Evolutionary conservation across 2,329 filamentous ascomycete genomes (phyloP).

Genomic region (Zasmidium angulare): DNA sequence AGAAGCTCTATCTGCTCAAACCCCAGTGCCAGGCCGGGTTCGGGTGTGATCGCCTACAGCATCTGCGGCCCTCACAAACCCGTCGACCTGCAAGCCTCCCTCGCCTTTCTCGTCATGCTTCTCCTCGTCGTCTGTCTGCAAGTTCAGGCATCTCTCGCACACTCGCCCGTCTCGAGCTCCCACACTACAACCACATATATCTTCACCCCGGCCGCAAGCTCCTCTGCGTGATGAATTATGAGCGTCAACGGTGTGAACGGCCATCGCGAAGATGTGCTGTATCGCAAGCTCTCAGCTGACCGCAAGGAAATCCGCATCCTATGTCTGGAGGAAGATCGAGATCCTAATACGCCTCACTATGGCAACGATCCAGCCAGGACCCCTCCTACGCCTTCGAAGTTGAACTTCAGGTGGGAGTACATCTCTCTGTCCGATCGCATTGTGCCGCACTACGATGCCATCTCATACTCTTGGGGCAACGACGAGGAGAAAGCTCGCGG

Average conservation of each 20-base stretch:
- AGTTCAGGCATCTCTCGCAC: background rate
- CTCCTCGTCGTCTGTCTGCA: background rate
- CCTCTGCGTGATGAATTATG: slow-evolving; percentile 3
- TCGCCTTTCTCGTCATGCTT: background rate
- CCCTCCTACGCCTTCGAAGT: slow-evolving; percentile 1
- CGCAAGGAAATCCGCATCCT: slow-evolving; percentile 10
- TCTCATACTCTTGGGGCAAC: slow-evolving; percentile 6
- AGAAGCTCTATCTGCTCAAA: background rate
- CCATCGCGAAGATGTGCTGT: slow-evolving; percentile 5
- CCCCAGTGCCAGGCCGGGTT: background rate
- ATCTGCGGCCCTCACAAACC: background rate
- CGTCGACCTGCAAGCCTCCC: background rate
- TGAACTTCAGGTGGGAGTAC: slow-evolving; percentile 6
- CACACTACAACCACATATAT: background rate
- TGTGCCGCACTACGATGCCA: slow-evolving; percentile 7
- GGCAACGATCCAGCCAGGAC: background rate
- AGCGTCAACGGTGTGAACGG: slow-evolving; percentile 4
- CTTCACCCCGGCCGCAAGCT: background rate
- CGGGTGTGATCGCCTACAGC: background rate
- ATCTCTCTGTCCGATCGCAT: slow-evolving; percentile 6
- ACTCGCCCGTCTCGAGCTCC: background rate
- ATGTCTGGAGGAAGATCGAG: slow-evolving; percentile 1
- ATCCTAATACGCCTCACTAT: background rate
- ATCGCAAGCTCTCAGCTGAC: slow-evolving; percentile 2
- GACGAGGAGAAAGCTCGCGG: slow-evolving; percentile 1